Base-by-base conservation (phyloP, 169 alveolate species). In the Babesia divergens region DNA sequence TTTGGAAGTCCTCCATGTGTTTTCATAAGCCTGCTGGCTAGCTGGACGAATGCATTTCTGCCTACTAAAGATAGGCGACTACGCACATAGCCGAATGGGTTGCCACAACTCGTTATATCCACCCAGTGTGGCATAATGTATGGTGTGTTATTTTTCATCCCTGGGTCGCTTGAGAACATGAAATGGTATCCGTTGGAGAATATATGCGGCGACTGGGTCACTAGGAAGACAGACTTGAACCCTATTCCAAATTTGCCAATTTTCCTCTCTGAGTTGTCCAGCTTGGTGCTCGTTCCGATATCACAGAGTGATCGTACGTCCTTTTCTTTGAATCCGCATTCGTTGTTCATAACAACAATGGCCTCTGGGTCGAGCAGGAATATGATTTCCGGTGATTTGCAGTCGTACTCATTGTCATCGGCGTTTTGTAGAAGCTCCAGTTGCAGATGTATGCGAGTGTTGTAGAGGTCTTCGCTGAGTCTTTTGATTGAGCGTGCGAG, bases 341-440 rank as follows among this genome's bases (percentile, higher is more conserved):
- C 90, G 46, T 84, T 84, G 20, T 84, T 84, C 16, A 84, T 38
- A 9, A 84, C 60, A 22, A 82, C 64, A 16, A 84, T 42, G 6
- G 84, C 82, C 11, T 28, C 50, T 1, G 18, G 28, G 29, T 59
- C 66, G n/a, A 53, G 40, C 22, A 47, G 54, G 44, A 84, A 81
- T 13, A 40, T 37, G 16, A 84, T 22, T 20, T 65, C 44, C 18
- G 90, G 90, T 3, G 37, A 13, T 18, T 42, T 38, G 29, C 53
- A 40, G 44, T 67, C 53, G 38, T 84, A 84, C 8, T 35, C 24
- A 26, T 84, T 84, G 66, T 84, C 90, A 38, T 84, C 90, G 3
- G 90, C 90, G 40, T 84, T 84, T 65, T 84, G 90, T 24, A 84
- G 47, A 8, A 84, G 50, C 38, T 84, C 90, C 46, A 49, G 49